These are phyloP conservation scores for Eragrostis tef DNA, from an alignment of 202 grass and related monocot genomes.

Conservation along the genomic window DNA sequence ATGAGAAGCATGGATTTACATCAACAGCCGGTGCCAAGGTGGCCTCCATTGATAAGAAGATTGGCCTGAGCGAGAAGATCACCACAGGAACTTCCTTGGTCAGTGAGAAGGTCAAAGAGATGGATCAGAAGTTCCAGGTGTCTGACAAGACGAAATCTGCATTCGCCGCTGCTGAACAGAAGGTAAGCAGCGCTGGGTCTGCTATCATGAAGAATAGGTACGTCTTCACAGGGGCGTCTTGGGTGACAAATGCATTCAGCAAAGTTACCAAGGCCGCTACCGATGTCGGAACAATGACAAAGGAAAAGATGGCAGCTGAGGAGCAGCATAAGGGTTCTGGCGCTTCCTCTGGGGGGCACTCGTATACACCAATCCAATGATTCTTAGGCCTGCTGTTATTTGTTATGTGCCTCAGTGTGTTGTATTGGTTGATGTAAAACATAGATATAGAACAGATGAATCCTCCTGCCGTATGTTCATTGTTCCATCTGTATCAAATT, in stretches of 20 bases:
- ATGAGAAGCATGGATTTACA: constrained; percentile 76
- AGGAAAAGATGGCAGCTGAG: constrained; percentile 80
- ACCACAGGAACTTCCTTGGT: constrained; percentile 64
- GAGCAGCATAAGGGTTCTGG: constrained; percentile 56
- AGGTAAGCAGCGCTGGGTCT: constrained; percentile 54
- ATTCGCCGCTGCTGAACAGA: constrained; percentile 61
- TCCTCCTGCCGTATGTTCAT: constrained; percentile 7
- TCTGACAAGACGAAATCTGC: constrained; percentile 64
- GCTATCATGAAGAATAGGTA: constrained; percentile 89
- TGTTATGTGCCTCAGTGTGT: constrained; percentile 8
- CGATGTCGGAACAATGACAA: constrained; percentile 77
- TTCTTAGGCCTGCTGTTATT: background rate
- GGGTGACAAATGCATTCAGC: constrained; percentile 66
- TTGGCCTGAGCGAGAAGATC: constrained; percentile 87
- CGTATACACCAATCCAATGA: constrained; percentile 54
- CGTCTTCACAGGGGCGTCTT: constrained; percentile 71
- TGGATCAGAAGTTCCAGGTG: constrained; percentile 89
- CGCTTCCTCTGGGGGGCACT: constrained; percentile 49
- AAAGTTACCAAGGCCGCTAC: constrained; percentile 72
- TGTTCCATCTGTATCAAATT: constrained; percentile 36
- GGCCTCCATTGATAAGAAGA: constrained; percentile 77
- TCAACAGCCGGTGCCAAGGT: constrained; percentile 78
- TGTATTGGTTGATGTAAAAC: constrained; percentile 49
- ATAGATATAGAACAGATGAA: constrained; percentile 55
- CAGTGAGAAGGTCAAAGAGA: constrained; percentile 77